These are phyloP conservation scores for Moringa oleifera DNA, from an alignment of 345 rosid genomes.

Conservation along the genomic window DNA sequence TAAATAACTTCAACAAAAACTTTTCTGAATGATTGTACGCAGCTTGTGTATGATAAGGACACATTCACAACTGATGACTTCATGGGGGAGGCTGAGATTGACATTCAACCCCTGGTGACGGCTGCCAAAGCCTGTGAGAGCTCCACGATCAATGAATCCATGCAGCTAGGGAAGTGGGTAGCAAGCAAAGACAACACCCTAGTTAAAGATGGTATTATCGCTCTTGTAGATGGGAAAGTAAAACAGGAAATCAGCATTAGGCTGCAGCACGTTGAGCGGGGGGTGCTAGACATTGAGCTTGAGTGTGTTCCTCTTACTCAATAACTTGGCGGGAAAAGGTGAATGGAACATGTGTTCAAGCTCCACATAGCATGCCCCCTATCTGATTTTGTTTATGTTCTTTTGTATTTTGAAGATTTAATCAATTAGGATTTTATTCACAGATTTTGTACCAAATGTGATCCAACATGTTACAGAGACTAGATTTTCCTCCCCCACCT, in stretches of 20 bases:
- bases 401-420: no score
- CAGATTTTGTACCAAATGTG: not conserved
- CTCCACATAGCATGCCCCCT: no score
- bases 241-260: conserved; percentile 70
- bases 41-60: conserved; percentile 90
- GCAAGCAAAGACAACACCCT: conserved; percentile 70
- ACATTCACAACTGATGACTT: conserved; percentile 81
- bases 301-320: conserved; percentile 94
- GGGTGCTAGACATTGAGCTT: conserved; percentile 77
- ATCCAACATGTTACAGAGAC: not conserved
- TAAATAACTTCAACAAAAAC: not conserved
- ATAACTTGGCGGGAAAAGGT: conserved; percentile 11
- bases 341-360: not conserved
- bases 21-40: conserved; percentile 17
- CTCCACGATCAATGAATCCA: conserved; percentile 45
- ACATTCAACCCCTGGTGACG: conserved; percentile 77
- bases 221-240: conserved; percentile 66
- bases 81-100: conserved; percentile 99
- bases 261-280: conserved; percentile 88
- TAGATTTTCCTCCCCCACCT: not conserved
- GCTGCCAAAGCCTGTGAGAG: conserved; percentile 80
- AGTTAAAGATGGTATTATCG: conserved; percentile 67
- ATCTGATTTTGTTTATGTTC: no score
- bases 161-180: conserved; percentile 71
- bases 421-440: no score